Evolutionary conservation across 371 early-diverging fungal genomes (phyloP).

Genomic region (Lichtheimia hyalospora): DNA sequence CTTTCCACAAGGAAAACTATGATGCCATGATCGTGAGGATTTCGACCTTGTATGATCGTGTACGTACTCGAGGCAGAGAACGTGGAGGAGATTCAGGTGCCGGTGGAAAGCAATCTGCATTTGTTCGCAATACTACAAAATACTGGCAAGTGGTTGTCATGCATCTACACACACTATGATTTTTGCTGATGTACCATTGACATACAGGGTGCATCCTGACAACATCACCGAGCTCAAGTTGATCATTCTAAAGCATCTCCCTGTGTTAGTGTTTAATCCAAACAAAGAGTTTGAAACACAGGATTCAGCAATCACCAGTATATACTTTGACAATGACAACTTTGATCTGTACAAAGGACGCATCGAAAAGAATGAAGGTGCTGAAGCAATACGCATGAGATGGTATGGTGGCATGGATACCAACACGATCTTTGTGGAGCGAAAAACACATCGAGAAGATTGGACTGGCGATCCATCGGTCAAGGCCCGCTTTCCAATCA

Average conservation of each 20-base stretch:
- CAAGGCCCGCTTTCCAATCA: constrained; percentile 96
- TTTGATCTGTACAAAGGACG: constrained; percentile 95
- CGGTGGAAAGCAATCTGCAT: constrained; percentile 57
- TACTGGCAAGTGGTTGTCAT: constrained; percentile 70
- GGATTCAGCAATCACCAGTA: constrained; percentile 93
- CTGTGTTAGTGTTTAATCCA: constrained; percentile 92
- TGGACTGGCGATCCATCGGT: constrained; percentile 97
- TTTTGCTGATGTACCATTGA: background rate
- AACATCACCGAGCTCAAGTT: constrained; percentile 97
- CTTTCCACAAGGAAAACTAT: constrained; percentile 90
- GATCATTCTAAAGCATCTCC: constrained; percentile 92
- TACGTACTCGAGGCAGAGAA: constrained; percentile 80
- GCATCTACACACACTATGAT: background rate
- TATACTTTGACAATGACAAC: constrained; percentile 96
- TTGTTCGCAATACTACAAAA: constrained; percentile 92
- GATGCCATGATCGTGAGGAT: constrained; percentile 90
- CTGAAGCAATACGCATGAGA: constrained; percentile 91
- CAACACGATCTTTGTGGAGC: constrained; percentile 94
- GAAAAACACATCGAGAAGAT: constrained; percentile 97
- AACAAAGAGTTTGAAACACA: constrained; percentile 70
- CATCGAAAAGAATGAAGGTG: constrained; percentile 92
- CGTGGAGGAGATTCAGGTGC: constrained; percentile 53
- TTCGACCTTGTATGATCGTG: constrained; percentile 86
- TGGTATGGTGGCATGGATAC: constrained; percentile 94
- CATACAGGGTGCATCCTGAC: constrained; percentile 92